Base-by-base conservation (phyloP, 108 stramenopile species). In the Pseudonitzschia multiseries region DNA sequence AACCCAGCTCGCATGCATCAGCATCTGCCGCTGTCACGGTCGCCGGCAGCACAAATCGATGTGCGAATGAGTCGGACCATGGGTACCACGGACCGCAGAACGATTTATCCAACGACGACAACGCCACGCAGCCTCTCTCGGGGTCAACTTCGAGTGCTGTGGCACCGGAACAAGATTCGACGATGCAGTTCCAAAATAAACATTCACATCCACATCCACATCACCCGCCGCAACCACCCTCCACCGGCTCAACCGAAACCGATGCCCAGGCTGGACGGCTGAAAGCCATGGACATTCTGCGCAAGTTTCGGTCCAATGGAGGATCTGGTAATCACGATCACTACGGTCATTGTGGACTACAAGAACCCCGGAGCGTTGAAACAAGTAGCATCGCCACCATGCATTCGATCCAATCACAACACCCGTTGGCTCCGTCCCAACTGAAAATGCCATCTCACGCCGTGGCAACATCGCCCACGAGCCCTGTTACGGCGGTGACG, bases 201-300 rank as follows among this genome's bases (percentile, higher is more conserved):
- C n/a, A n/a, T n/a, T n/a, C n/a, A n/a, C n/a, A n/a, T n/a, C 22
- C 24, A 12, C 27, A 40, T 13, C 26, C 9, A 21, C 32, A 17
- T 9, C 33, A 33, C 36, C 13, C 0, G 0, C 61, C 32, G 31
- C 26, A 62, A 10, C 61, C 32, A 36, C 20, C 32, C 3, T 31
- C 61, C 29, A 18, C 71, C 10, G 33, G 42, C 43, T 40, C 61
- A 8, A 24, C 69, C 48, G 61, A 40, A 41, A 57, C 31, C 27
- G 64, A 69, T 22, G 75, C 61, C 8, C 60, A 69, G 59, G 18
- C 22, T 0, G 75, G 31, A 22, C 68, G 75, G 12, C 18, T 68
- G n/a, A 67, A 59, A 24, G 75, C 75, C 0, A 12, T 76, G 59
- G 52, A 69, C 32, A 76, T 76, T 67, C n/a, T 65, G 8, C 68